Conservation (phyloP, 495 filamentous ascomycete species). For the Penicillium manginii region DNA sequence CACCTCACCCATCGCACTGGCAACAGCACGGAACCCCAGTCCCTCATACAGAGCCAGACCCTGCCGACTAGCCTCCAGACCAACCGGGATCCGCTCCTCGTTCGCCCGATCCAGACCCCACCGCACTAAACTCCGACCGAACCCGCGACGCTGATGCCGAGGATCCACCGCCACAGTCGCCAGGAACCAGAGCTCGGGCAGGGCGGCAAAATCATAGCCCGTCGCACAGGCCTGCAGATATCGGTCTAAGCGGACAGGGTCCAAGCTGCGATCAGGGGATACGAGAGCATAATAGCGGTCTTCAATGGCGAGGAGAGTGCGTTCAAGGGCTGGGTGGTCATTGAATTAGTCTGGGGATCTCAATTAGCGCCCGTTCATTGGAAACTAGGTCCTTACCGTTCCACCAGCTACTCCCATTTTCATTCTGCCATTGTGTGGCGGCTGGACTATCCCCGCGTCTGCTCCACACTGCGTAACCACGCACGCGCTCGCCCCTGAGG, state of each 20-base stretch:
- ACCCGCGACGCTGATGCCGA: conserved; percentile 26
- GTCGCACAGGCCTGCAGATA: neutral
- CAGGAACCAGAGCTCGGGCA: conserved; percentile 22
- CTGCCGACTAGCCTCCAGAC: conserved; percentile 7
- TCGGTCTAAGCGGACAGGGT: conserved; percentile 9
- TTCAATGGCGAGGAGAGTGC: conserved; percentile 3
- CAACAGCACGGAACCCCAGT: too few species aligned
- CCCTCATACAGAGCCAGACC: neutral
- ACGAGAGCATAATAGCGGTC: neutral
- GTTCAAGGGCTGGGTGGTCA: neutral
- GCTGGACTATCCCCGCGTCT: too few species aligned
- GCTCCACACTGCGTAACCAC: conserved; percentile 9
- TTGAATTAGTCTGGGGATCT: too few species aligned
- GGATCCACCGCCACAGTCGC: conserved; percentile 28
- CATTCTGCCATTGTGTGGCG: too few species aligned
- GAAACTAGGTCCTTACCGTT: too few species aligned
- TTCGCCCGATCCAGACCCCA: conserved; percentile 31
- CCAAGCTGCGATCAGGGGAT: conserved; percentile 17
- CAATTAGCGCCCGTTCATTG: too few species aligned
- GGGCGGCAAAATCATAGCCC: conserved; percentile 14
- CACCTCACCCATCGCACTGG: too few species aligned
- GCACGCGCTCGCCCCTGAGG: conserved; percentile 6
- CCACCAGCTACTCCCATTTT: too few species aligned
- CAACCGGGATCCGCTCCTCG: conserved; percentile 6
- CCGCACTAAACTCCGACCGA: conserved; percentile 29